Evolutionary conservation across 2,329 filamentous ascomycete species (phyloP).

Genomic region (Trichophyton benhamiae): DNA sequence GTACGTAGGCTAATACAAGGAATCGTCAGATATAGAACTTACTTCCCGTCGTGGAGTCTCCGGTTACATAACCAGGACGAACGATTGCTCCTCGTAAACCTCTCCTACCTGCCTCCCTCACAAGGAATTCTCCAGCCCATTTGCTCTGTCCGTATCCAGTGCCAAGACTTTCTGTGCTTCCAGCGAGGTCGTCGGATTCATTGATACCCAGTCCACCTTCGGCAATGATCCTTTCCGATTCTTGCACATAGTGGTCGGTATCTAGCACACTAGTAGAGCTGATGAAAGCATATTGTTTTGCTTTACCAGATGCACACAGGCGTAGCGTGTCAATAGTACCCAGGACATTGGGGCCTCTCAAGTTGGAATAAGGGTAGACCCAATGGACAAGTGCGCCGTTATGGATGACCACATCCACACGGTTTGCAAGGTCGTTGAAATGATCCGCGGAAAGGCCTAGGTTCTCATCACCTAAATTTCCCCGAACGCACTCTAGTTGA

Average conservation of each 20-base stretch:
- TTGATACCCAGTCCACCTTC: conserved; percentile 53
- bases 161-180: conserved; percentile 61
- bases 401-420: conserved; percentile 64
- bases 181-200: conserved; percentile 66
- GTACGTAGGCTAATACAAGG: background rate
- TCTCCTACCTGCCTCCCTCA: conserved; percentile 63
- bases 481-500: conserved; percentile 56
- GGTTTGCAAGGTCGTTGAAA: conserved; percentile 54
- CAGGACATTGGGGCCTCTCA: conserved; percentile 66
- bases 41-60: conserved; percentile 53
- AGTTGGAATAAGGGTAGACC: conserved; percentile 62
- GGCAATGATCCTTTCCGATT: conserved; percentile 51
- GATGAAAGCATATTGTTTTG: conserved; percentile 72
- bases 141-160: conserved; percentile 89
- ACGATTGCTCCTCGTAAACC: conserved; percentile 66
- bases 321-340: conserved; percentile 63
- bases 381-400: conserved; percentile 73
- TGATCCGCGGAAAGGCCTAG: conserved; percentile 56
- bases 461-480: conserved; percentile 59
- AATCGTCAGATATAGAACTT: conserved; percentile 11
- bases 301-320: conserved; percentile 62
- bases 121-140: conserved; percentile 64
- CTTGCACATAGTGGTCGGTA: conserved; percentile 63
- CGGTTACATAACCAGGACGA: conserved; percentile 74
- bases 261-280: conserved; percentile 75